Base-by-base conservation (phyloP, 306 rosid genomes). In the Corylus heterophylla region DNA sequence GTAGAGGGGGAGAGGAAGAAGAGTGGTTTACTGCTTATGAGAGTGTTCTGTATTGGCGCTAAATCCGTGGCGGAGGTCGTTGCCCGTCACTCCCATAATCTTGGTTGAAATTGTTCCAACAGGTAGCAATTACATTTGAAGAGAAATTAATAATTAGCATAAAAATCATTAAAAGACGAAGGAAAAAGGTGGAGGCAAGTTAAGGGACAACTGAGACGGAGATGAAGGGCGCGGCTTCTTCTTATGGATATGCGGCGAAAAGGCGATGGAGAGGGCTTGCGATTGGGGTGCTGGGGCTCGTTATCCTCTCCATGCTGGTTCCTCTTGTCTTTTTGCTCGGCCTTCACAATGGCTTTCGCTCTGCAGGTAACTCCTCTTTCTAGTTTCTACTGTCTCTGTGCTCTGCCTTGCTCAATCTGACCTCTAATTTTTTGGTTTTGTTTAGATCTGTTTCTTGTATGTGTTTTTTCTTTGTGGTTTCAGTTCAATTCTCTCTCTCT, bases 321-420 rank as follows among this genome's bases (percentile, higher is more conserved):
- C 98, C 98, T 52, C 98, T 95, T 76, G 91, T 87, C 77, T 95
- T 95, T 78, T 78, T 95, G 85, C 98, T 95, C 76, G 98, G 98
- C 49, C 90, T 92, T 48, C 97, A 95, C 85, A 92, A 91, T 82
- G 94, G 97, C 79, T 92, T 95, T 81, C 97, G 91, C 84, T 81
- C 93, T 84, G 50, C 98, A 2, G 97, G 97, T 90, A 83, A 18
- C 76, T 42, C 74, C 35, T 12, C 37, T 42, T 9, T 37, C 66
- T 61, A 64, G 1, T 71, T 52, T 63, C 73, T 37, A 49, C 63
- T 39, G 27, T 63, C 31, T 73, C 51, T 20, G 3, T 67, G 29
- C 16, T 14, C 48, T 16, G 47, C 55, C 52, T 47, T 75, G 61
- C 64, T 58, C 66, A 59, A 74, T 74, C 78, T 52, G 44, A 71